Evolutionary conservation across 2,329 filamentous ascomycete species (phyloP), one percentile per base, ranked within the genome.

Genomic region (Talaromyces sp.): DNA sequence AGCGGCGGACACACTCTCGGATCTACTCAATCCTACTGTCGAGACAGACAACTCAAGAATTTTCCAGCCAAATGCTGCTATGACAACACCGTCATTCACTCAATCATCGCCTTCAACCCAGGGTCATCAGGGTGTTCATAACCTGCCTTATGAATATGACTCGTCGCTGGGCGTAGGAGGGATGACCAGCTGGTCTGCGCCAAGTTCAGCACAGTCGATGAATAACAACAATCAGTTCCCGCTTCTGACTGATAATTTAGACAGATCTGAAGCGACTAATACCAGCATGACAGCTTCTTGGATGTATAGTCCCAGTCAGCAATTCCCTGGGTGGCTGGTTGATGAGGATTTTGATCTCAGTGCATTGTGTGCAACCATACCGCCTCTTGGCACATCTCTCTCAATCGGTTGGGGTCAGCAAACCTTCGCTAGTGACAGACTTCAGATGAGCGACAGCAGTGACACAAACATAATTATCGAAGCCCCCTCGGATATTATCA

Each of bases 331-430:
- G 1, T 72, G 70, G 70, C 47, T 72, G 19, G 69, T 68, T 5
- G 63, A 64, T 22, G 69, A 73, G 5, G 60, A 72, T 22, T 72
- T 73, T 50, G 69, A 73, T 41, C 22, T 72, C 8, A 60, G 67
- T 54, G 70, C 67, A 10, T 45, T 72, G 3, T 72, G 70, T 65
- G 66, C 67, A 2, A 62, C 62, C 4, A 52, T 65, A 52, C 37
- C 63, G 60, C 3, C 63, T 39, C 59, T 63, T 39, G 50, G 66
- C 0, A 65, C 65, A 22, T 37, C 35, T 43, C 37, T 63, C 27
- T 47, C 54, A 6, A n/a, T 56, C 5, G 22, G 37, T 2, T 63
- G 37, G 50, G 43, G 22, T 49, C 22, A 49, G 14, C 22, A 22
- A 13, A 16, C 27, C 13, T 49, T 49, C 45, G 13, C 45, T 7